A percentile compares a stretch with the other conserved stretches of the same genome.
phyloP scores from a whole-genome alignment of 129 eudicot species.

The Apium graveolens region DNA sequence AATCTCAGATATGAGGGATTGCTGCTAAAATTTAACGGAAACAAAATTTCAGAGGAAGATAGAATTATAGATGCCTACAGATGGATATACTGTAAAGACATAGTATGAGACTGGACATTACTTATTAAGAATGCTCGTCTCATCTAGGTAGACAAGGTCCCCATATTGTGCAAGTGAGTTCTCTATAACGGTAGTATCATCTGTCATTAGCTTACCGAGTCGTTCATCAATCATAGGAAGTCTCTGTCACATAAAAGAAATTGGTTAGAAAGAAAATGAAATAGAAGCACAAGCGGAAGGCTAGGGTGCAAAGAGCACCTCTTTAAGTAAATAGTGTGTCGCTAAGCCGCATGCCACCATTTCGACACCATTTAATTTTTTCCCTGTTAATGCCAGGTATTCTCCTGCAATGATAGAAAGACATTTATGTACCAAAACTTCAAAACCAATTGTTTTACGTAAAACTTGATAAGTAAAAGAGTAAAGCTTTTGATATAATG shows the following conservation, averaged over 20 bases:
- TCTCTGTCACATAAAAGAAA: conserved; percentile 34
- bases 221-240: conserved; percentile 82
- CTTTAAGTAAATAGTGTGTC: conserved; percentile 66
- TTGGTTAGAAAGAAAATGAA: not conserved
- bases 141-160: conserved; percentile 59
- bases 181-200: conserved; percentile 67
- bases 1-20: not conserved
- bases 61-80: not conserved
- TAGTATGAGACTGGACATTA: conserved; percentile 23
- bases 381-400: conserved; percentile 87
- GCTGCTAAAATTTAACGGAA: not conserved
- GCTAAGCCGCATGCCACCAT: conserved; percentile 91
- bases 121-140: conserved; percentile 57
- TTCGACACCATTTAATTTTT: conserved; percentile 80
- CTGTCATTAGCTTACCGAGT: conserved; percentile 71
- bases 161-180: conserved; percentile 85
- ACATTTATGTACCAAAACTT: not conserved
- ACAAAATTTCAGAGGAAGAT: not conserved
- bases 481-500: not conserved
- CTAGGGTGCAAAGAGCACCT: conserved; percentile 30
- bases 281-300: not conserved
- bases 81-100: not conserved
- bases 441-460: not conserved
- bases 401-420: conserved; percentile 51
- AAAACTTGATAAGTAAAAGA: not conserved